Conservation (phyloP, 2,329 filamentous ascomycete species). For the Botrytis elliptica region DNA sequence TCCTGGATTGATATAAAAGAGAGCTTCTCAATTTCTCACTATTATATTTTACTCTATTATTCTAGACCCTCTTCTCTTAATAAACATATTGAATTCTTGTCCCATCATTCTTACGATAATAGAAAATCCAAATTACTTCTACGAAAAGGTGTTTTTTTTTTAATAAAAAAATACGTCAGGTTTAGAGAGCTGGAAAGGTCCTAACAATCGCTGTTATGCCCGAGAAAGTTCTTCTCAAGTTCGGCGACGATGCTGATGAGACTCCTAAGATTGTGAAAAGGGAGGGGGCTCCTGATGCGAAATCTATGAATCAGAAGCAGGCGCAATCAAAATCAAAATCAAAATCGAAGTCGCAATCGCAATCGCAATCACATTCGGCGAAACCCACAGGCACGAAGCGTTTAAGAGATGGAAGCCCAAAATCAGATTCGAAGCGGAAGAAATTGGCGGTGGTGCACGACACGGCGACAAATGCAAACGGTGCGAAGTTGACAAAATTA, state of each 20-base stretch:
- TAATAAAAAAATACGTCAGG: not conserved
- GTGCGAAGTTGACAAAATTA: not conserved
- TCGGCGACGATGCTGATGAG: slow-evolving; percentile 37
- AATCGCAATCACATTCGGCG: slow-evolving; percentile 9
- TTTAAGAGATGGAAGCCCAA: slow-evolving; percentile 30
- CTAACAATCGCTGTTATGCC: slow-evolving; percentile 39
- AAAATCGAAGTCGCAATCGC: slow-evolving; percentile 13
- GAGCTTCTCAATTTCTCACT: not conserved
- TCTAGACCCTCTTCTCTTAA: not conserved
- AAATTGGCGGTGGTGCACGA: slow-evolving; percentile 25
- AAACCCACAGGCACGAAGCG: slow-evolving; percentile 24
- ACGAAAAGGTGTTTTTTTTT: not conserved
- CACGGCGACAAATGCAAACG: slow-evolving; percentile 31
- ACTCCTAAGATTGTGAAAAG: not conserved
- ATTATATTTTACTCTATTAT: not conserved
- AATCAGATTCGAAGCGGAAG: slow-evolving; percentile 35
- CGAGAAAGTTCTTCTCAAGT: slow-evolving; percentile 43
- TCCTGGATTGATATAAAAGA: not conserved
- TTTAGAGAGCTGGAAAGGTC: not conserved
- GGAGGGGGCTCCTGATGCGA: not conserved
- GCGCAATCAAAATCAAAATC: slow-evolving; percentile 3
- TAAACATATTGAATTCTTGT: not conserved
- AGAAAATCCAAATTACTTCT: not conserved
- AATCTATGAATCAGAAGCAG: slow-evolving; percentile 30
- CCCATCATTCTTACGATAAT: not conserved